Base-by-base conservation (phyloP, 2,329 filamentous ascomycete species). In the Neofusicoccum parvum region DNA sequence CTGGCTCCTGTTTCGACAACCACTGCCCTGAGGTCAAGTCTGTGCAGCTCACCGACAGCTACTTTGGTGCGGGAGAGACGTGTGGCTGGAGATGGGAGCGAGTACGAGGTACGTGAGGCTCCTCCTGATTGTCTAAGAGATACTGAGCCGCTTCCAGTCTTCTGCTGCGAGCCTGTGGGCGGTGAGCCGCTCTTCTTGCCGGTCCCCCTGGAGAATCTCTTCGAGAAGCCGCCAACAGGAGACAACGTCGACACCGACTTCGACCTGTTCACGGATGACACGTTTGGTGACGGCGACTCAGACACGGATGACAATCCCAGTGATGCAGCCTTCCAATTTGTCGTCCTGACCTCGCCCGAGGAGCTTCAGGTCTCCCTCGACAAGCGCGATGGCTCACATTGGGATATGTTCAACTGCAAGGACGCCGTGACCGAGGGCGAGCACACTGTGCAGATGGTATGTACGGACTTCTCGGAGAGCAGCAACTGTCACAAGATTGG, bases 341-440 rank as follows among this genome's bases (percentile, higher is more conserved):
- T 72, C 11, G 70, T 80, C 20, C 65, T 80, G 6, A 70, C 71
- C 6, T 64, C 56, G 2, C 78, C 79, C 5, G 72, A 77, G 36
- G 72, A 74, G 49, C 49, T 78, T 4, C 73, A 78, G 37, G 50
- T 71, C 14, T 74, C 74, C 0, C 68, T 83, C 0, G 74, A 80
- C 68, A 79, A 77, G 69, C 74, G 80, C 20, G 80, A 83, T 65
- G 80, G 80, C 12, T 82, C 80, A 3, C 76, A 80, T 71, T 82
- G 77, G 80, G 80, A 80, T 14, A 37, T 83, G 6, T 78, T 78
- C 54, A 68, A 73, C 69, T 82, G 80, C 71, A 32, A 68, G 34
- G 71, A 78, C 27, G 59, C 65, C 0, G 48, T 66, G 5, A 70
- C 62, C 50, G 73, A 78, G 34, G 72, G 67, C 1, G 67, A 68